A percentile compares a stretch with the other conserved stretches of the same genome.
These are phyloP conservation scores for Arthrobotrys sinensis DNA, from an alignment of 2,329 filamentous ascomycete genomes.

Conservation along the genomic window DNA sequence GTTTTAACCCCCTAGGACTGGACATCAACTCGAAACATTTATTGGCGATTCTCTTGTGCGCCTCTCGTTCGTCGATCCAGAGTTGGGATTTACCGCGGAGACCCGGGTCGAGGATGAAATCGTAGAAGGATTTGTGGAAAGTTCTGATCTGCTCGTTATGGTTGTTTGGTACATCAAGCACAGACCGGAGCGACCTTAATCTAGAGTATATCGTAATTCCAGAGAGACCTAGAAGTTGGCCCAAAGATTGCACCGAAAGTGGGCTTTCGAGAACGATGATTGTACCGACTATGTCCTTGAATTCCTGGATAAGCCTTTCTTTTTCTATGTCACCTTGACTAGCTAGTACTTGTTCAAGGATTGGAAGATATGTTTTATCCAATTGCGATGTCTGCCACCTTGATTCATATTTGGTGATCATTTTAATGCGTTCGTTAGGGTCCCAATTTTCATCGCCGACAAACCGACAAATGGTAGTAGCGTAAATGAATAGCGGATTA, in stretches of 20 bases:
- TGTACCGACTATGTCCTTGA: conserved; percentile 18
- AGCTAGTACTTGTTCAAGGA: conserved; percentile 12
- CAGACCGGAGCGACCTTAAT: conserved; percentile 4
- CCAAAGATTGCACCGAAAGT: conserved; percentile 2
- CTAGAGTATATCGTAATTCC: neutral
- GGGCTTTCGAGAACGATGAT: conserved; percentile 15
- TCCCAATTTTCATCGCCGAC: conserved; percentile 49
- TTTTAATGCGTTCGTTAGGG: conserved; percentile 30
- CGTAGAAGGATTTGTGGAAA: conserved; percentile 12
- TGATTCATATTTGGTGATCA: conserved; percentile 7
- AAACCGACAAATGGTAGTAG: conserved; percentile 64
- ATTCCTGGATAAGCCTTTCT: conserved; percentile 8
- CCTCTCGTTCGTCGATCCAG: neutral
- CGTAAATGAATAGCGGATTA: conserved; percentile 64
- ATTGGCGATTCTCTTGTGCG: neutral
- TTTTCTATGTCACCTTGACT: neutral
- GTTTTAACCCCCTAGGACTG: neutral
- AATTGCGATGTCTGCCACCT: neutral
- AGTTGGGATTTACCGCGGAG: neutral
- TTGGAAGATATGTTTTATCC: conserved; percentile 18
- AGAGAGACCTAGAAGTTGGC: neutral
- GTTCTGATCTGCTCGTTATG: neutral
- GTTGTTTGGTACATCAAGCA: conserved; percentile 18
- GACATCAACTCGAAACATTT: conserved; percentile 3
- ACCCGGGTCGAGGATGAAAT: neutral